Base-by-base conservation (phyloP, 768 basidiomycete genomes). In the Trametes cubensis region DNA sequence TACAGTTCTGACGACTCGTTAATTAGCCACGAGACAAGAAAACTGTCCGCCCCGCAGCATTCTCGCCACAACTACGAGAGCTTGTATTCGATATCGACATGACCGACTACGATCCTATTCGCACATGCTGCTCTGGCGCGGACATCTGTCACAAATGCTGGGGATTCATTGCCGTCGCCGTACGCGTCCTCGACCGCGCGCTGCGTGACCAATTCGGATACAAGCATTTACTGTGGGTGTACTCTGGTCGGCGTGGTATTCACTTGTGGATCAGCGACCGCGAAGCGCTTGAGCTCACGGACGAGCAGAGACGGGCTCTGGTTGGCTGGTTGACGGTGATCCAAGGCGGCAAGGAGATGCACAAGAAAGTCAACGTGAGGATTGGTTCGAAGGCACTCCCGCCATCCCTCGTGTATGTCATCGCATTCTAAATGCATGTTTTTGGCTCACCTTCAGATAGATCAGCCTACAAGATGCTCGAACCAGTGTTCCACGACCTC, bases 11-110 rank as follows among this genome's bases (percentile, higher is more conserved):
- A 26, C 34, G 11, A 13, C 57, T 39, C 23, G 7, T 20, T 39
- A 2, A 6, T 4, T 71, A 97, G 94, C 96, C 96, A 3, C 81
- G 86, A 69, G 96, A 98, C 79, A 90, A 85, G 72, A 95, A 95
- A 70, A 88, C 91, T 0, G 80, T 93, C 11, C 85, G 85, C 13
- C 78, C 87, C n/a, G 75, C 78, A 2, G 81, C 81, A 0, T 87
- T 98, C 66, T 79, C 81, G 46, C 94, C 97, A 0, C 73, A 84
- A 38, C 83, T 85, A 65, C 89, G 97, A 61, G 97, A 98, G 73
- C 88, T 99, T 45, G 96, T 98, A 0, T 97, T 99, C 73, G 97
- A 99, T 85, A 98, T 99, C 72, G 97, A 99, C 76, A 98, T 99
- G 97, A 96, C 97, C 17, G 97, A 99, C 76, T 99, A 98, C 76